phyloP scores from a whole-genome alignment of 371 early-diverging fungal genomes.

The Rhizopus stolonifer region DNA sequence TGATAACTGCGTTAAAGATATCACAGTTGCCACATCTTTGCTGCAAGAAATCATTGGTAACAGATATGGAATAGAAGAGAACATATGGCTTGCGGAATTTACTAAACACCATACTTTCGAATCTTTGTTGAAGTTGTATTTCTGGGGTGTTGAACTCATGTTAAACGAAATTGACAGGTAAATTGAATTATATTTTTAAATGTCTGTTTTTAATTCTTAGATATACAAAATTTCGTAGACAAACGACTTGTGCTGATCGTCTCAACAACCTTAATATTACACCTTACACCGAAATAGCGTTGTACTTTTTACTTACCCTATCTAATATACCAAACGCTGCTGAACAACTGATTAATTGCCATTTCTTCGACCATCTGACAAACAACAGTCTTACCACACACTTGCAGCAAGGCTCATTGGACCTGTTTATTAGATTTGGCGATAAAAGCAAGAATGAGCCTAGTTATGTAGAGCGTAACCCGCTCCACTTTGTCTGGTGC shows the following conservation, averaged over 20 bases:
- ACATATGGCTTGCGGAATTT: conserved; percentile 30
- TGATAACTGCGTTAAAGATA: conserved; percentile 37
- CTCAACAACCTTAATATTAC: conserved; percentile 30
- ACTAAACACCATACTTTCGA: conserved; percentile 25
- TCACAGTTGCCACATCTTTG: conserved; percentile 33
- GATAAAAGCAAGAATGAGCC: conserved; percentile 12
- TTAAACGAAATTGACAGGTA: conserved; percentile 43
- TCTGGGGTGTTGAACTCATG: conserved; percentile 32
- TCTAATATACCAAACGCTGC: conserved; percentile 38
- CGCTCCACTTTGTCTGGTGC: conserved; percentile 43
- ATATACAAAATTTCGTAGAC: conserved; percentile 16
- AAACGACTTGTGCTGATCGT: conserved; percentile 13
- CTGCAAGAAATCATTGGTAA: conserved; percentile 35
- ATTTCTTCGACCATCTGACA: conserved; percentile 28
- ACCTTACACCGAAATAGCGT: conserved; percentile 42
- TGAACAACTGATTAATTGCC: conserved; percentile 20
- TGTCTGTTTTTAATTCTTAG: background rate
- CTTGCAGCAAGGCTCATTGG: conserved; percentile 30
- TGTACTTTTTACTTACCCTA: conserved; percentile 37
- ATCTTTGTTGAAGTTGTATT: conserved; percentile 23
- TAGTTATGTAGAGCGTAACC: conserved; percentile 26
- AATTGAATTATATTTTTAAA: background rate
- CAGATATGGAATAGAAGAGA: conserved; percentile 19
- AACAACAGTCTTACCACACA: conserved; percentile 34
- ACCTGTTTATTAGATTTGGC: conserved; percentile 39